Percentiles rank a stretch among this genome's conserved stretches.
Evolutionary conservation across 2,329 filamentous ascomycete genomes (phyloP).

Genomic region (Penicillium vulpinum): DNA sequence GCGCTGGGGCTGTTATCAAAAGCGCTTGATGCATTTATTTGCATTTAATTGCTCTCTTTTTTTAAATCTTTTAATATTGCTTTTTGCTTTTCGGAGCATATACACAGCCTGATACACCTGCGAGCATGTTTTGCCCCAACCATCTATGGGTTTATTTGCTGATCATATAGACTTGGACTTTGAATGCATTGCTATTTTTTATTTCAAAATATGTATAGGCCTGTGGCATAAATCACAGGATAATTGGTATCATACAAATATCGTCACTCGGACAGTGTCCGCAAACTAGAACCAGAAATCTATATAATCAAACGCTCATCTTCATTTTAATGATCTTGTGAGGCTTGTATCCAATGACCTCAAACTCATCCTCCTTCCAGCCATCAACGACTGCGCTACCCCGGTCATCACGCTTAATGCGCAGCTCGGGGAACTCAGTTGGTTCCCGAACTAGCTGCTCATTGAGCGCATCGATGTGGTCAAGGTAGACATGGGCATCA

Average conservation of each 20-base stretch:
- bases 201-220: not conserved
- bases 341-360: conserved; percentile 82
- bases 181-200: conserved; percentile 1
- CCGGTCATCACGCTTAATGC: conserved; percentile 66
- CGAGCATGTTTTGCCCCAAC: conserved; percentile 6
- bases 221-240: conserved; percentile 8
- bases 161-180: not conserved
- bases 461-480: conserved; percentile 85
- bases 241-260: conserved; percentile 25
- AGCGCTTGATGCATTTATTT: conserved; percentile 51
- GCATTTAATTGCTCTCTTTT: not conserved
- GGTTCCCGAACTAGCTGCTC: conserved; percentile 80
- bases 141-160: not conserved
- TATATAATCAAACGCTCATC: conserved; percentile 74
- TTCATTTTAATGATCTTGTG: conserved; percentile 96
- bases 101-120: conserved; percentile 11
- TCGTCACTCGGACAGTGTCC: conserved; percentile 9
- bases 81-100: conserved; percentile 8
- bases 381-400: conserved; percentile 88
- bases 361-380: conserved; percentile 86
- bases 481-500: conserved; percentile 93
- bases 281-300: not conserved
- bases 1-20: conserved; percentile 73
- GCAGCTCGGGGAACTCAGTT: conserved; percentile 73
- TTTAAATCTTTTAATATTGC: not conserved